Percentiles rank a stretch among this genome's conserved stretches.
These are phyloP conservation scores for Phytopythium montanum DNA, from an alignment of 352 stramenopile genomes.

Conservation along the genomic window DNA sequence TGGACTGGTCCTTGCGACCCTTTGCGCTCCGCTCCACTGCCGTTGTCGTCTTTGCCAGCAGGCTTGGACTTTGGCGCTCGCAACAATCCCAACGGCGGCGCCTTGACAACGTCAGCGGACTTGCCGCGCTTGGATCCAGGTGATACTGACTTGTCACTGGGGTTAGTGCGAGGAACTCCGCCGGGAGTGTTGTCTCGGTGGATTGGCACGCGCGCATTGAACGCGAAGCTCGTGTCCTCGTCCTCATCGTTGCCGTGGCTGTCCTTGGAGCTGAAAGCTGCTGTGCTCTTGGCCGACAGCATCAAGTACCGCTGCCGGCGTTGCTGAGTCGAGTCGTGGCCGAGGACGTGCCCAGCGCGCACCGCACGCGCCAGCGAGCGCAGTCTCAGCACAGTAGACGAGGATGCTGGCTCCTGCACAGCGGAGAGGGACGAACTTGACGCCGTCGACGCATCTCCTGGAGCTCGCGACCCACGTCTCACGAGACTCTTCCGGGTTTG, in stretches of 20 bases:
- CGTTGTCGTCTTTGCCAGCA: background rate
- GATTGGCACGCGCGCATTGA: background rate
- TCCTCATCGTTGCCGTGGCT: background rate
- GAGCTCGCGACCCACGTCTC: constrained; percentile 6
- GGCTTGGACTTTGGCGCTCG: background rate
- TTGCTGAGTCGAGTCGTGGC: constrained; percentile 9
- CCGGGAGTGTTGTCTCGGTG: background rate
- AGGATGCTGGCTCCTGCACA: constrained; percentile 22
- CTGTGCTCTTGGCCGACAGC: constrained; percentile 1
- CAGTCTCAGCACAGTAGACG: constrained; percentile 34
- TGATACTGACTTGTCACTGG: background rate
- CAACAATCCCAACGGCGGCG: background rate
- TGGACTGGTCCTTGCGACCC: background rate
- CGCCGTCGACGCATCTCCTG: background rate
- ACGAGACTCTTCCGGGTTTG: constrained; percentile 6
- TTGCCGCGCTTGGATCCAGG: background rate
- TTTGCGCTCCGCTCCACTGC: background rate
- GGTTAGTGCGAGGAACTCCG: background rate
- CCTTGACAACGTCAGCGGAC: background rate
- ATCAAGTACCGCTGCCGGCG: constrained; percentile 1
- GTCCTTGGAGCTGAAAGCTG: background rate
- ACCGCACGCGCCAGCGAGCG: constrained; percentile 48
- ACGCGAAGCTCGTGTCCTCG: constrained; percentile 5
- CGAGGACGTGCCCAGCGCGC: constrained; percentile 46
- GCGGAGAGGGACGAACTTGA: constrained; percentile 5